Evolutionary conservation across 495 filamentous ascomycete species (phyloP), one percentile per base, ranked within the genome.

Genomic region (Xylaria castorea): DNA sequence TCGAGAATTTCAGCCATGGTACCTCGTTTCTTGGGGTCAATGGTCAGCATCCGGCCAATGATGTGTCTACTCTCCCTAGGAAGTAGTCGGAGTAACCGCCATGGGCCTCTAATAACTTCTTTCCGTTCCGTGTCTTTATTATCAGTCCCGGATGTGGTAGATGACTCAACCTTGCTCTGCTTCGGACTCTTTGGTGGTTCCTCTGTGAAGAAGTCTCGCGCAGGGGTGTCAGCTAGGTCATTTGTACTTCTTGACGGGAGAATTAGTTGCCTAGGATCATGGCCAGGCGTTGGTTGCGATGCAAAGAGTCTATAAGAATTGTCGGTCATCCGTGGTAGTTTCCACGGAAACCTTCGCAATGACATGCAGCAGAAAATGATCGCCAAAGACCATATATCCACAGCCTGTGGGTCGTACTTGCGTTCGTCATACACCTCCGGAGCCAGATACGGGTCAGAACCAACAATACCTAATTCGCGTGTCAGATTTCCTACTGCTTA

Each of bases 321-420:
- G 82, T 99, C 96, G 14, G 91, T 92, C 76, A 95, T 84, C 42
- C 95, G 90, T 25, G 96, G 96, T 44, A 94, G 90, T 84, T 99
- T 99, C 96, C 96, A 99, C 0, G 97, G 96, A 79, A 98, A 99
- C 20, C 97, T 87, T 46, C 96, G 87, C 42, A 99, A 88, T 30
- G 94, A 95, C 96, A 99, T 99, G 85, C 96, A 99, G 80, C 96
- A 98, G 83, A 96, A 98, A 70, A 99, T 98, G 78, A 99, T 98
- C 32, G 96, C 96, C 51, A 99, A 86, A 27, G 96, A 99, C 96
- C 96, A 99, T 73, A 99, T 92, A 86, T 99, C 96, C 14, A 94
- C 92, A 20, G 94, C 93, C 74, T 93, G 93, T 5, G 96, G 95
- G 76, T 99, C 95, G 81, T 99, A 99, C 78, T 94, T 96, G 75